A percentile compares a stretch with the other conserved stretches of the same genome.
These are phyloP conservation scores for Dispira parvispora DNA, from an alignment of 192 early-diverging fungal species.

Conservation along the genomic window DNA sequence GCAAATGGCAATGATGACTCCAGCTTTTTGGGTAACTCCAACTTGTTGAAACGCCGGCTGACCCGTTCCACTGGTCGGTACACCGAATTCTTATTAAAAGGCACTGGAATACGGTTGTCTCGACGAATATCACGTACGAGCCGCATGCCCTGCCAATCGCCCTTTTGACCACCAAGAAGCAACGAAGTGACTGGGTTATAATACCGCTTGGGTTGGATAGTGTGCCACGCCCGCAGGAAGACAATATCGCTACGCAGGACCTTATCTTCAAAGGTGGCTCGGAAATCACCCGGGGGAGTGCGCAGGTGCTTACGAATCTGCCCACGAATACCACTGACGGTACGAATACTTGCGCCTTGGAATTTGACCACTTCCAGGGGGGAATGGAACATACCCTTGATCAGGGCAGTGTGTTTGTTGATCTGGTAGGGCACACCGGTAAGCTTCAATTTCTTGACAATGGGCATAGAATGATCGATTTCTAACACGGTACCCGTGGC, in stretches of 20 bases:
- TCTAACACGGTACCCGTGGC: constrained; percentile 92
- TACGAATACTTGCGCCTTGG: constrained; percentile 88
- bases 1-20: constrained; percentile 77
- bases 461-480: constrained; percentile 77
- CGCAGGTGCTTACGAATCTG: constrained; percentile 88
- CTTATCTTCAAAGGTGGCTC: constrained; percentile 98
- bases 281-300: constrained; percentile 78
- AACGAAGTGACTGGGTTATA: constrained; percentile 97
- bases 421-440: constrained; percentile 89
- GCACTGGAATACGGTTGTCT: constrained; percentile 40
- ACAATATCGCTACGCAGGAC: constrained; percentile 95
- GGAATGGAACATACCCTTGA: constrained; percentile 97
- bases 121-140: constrained; percentile 70
- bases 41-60: constrained; percentile 60
- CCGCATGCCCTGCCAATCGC: constrained; percentile 76
- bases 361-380: constrained; percentile 96
- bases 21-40: constrained; percentile 65
- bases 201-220: constrained; percentile 83
- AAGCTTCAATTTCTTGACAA: constrained; percentile 99
- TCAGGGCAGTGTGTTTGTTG: constrained; percentile 92
- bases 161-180: constrained; percentile 47
- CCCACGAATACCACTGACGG: constrained; percentile 92
- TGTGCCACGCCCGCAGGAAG: constrained; percentile 93
- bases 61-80: constrained; percentile 76
- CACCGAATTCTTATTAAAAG: constrained; percentile 64